Evolutionary conservation across 2,329 filamentous ascomycete genomes (phyloP).

Genomic region (Pyrenophora graminea): DNA sequence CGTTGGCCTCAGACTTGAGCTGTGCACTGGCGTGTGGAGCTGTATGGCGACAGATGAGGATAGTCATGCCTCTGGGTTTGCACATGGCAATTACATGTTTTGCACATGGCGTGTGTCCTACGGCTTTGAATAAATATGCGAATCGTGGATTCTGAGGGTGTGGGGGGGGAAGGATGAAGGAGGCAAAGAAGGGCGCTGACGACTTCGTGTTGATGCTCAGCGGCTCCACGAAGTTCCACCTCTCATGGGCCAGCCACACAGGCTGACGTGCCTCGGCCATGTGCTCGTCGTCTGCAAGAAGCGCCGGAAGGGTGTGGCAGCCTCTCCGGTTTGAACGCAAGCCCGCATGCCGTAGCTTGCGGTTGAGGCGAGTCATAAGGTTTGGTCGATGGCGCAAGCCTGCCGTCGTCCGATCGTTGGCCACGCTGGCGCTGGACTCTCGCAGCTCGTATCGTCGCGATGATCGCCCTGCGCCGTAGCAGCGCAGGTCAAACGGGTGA

Average conservation of each 20-base stretch:
- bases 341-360: conserved; percentile 17
- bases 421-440: conserved; percentile 16
- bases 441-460: conserved; percentile 21
- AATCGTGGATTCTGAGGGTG: conserved; percentile 1
- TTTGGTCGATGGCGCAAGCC: conserved; percentile 23
- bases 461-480: conserved; percentile 13
- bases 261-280: conserved; percentile 12
- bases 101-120: conserved; percentile 3
- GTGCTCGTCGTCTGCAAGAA: conserved; percentile 1
- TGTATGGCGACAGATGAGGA: conserved; percentile 3
- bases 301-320: conserved; percentile 8
- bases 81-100: conserved; percentile 3
- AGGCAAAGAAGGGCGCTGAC: conserved; percentile 6
- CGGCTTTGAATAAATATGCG: too few species aligned
- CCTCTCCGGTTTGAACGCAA: conserved; percentile 1
- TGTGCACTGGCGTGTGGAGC: not conserved
- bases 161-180: conserved; percentile 7
- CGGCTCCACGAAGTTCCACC: conserved; percentile 24
- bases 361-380: conserved; percentile 14
- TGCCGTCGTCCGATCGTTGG: conserved; percentile 26
- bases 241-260: conserved; percentile 19
- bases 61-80: not conserved
- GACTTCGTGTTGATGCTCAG: conserved; percentile 6
- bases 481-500: conserved; percentile 17
- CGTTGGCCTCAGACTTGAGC: not conserved